Base-by-base conservation (phyloP, 1,284 basidiomycete species). In the Papiliotrema laurentii region DNA sequence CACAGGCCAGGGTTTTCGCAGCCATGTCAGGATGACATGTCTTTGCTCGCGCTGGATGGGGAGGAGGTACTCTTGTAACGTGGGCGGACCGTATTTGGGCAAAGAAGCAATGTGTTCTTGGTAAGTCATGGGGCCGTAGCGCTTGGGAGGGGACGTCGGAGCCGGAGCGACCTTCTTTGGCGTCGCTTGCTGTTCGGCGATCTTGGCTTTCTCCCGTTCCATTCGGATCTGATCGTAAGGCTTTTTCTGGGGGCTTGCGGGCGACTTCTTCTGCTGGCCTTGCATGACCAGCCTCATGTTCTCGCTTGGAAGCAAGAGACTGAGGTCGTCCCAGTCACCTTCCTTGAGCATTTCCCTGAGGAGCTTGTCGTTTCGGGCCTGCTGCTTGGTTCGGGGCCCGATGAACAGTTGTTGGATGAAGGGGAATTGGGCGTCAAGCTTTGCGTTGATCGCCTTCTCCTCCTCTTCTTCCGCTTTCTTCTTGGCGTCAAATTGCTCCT, bases 301-400 rank as follows among this genome's bases (percentile, higher is more conserved):
- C 33, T 54, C 60, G 24, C 40, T 48, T 0, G 61, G 62, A 11
- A 68, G 45, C 10, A 68, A 42, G 11, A 53, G 28, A 2, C 45
- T 38, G 7, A 68, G 25, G 44, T 61, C 62, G 5, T 64, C 62
- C 22, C 55, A 51, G 43, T 61, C 57, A 16, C 59, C 59, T 30
- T 59, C 53, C n/a, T 48, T 49, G 25, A 68, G 16, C 19, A 53
- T 46, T 18, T 66, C 56, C n/a, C 63, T 38, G 7, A 64, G 22
- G 18, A 57, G 16, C 41, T 45, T 50, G 41, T 61, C 60, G 40
- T 63, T 56, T 26, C 54, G 40, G 13, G 59, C 60, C 46, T 66
- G 63, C 19, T 60, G 47, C 45, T 66, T 68, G 13, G 63, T 66
- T 47, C 51, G 52, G n/a, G 65, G 65, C 16, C 65, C 65, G 27